Conservation (phyloP, 2,329 filamentous ascomycete species). For the Phyllosticta citribraziliensis region DNA sequence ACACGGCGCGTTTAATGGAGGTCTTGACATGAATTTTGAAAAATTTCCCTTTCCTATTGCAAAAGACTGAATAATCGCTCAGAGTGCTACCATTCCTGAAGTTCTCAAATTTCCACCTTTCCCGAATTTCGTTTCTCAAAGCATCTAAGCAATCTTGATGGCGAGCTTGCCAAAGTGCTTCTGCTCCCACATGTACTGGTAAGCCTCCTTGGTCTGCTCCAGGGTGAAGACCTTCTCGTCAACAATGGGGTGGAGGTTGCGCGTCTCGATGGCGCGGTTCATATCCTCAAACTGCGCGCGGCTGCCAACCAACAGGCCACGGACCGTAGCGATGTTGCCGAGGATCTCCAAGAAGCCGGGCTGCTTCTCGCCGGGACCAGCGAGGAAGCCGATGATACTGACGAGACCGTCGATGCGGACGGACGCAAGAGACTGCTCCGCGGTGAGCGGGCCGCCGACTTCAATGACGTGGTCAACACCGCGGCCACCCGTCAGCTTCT, state of each 20-base stretch:
- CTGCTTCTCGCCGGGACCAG: constrained; percentile 38
- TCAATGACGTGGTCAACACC: constrained; percentile 58
- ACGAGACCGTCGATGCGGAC: constrained; percentile 47
- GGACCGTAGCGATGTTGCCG: constrained; percentile 43
- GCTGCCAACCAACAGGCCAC: constrained; percentile 48
- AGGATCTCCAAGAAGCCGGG: constrained; percentile 45
- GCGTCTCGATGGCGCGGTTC: constrained; percentile 48
- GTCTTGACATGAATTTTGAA: background rate
- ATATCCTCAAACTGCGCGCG: constrained; percentile 49
- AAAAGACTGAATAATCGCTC: background rate
- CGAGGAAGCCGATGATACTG: constrained; percentile 49
- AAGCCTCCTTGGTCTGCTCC: constrained; percentile 42
- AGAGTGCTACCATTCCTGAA: background rate
- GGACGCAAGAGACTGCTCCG: constrained; percentile 42
- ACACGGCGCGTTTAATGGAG: background rate
- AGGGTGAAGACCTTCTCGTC: constrained; percentile 49
- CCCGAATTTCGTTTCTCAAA: background rate
- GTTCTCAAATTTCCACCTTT: background rate
- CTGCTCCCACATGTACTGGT: constrained; percentile 40
- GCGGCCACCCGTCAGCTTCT: constrained; percentile 38
- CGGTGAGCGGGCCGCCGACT: constrained; percentile 54
- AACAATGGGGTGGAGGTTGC: constrained; percentile 49
- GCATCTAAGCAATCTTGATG: constrained; percentile 24
- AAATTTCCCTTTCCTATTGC: background rate
- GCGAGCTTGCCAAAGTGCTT: constrained; percentile 44